phyloP scores from a whole-genome alignment of 208 protist genomes.

The Wallacemonas collosoma region DNA sequence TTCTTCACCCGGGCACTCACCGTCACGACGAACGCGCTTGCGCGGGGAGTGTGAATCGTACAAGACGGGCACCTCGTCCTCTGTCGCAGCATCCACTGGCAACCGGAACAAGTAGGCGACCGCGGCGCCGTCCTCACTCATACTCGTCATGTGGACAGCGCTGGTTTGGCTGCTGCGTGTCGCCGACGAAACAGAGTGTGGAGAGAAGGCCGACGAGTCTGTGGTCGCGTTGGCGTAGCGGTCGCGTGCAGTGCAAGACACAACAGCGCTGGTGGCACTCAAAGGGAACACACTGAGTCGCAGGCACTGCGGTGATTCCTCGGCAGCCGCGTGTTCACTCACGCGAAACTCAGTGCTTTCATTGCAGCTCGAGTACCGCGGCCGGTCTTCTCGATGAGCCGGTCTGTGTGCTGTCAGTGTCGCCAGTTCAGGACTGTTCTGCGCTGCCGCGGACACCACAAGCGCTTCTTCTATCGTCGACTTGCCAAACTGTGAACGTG shows the following conservation, averaged over 20 bases:
- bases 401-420: neutral
- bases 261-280: neutral
- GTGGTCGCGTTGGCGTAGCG: neutral
- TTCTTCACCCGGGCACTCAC: neutral
- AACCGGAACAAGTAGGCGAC: neutral
- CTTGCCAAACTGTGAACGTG: no score
- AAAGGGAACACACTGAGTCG: constrained; percentile 1
- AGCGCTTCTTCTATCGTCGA: neutral
- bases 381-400: neutral
- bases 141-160: neutral
- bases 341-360: constrained; percentile 6
- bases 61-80: neutral
- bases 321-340: neutral
- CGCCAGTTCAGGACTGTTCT: neutral
- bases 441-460: neutral
- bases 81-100: neutral
- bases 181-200: neutral
- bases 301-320: neutral
- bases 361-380: constrained; percentile 4
- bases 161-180: neutral
- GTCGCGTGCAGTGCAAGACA: neutral
- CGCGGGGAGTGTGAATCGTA: constrained; percentile 5
- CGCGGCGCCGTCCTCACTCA: neutral
- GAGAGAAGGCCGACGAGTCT: constrained; percentile 1
- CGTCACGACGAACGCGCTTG: neutral